A percentile compares a stretch with the other conserved stretches of the same genome.
Conservation (phyloP, 1,284 basidiomycete genomes). For the Cryptococcus sp. region DNA sequence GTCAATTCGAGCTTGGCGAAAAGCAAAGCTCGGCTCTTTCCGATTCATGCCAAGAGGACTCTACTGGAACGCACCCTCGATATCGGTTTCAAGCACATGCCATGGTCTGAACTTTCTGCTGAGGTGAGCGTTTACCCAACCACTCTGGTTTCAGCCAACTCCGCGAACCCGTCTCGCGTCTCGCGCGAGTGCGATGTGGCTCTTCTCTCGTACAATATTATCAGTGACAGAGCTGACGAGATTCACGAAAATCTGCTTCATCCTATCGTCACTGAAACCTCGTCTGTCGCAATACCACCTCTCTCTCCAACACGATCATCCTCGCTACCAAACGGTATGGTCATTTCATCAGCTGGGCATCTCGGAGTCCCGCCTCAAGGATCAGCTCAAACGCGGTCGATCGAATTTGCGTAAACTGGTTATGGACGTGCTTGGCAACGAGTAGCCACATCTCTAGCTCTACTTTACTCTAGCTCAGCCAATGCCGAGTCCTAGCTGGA, state of each 20-base stretch:
- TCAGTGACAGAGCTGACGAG: constrained; percentile 2
- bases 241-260: neutral
- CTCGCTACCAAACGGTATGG: no score
- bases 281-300: no score
- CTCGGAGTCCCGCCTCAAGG: constrained; percentile 9
- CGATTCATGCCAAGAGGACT: constrained; percentile 6
- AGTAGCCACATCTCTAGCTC: no score
- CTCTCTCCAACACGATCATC: no score
- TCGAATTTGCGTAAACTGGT: constrained; percentile 9
- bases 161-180: no score
- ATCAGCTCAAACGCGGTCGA: constrained; percentile 14
- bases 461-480: no score
- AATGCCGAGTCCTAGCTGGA: no score
- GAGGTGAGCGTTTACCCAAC: constrained; percentile 2
- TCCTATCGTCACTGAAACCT: no score
- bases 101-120: neutral
- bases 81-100: constrained; percentile 7
- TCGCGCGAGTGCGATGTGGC: no score
- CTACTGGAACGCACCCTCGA: constrained; percentile 9
- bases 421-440: neutral
- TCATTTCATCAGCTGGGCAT: constrained; percentile 2
- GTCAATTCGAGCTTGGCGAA: no score
- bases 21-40: neutral
- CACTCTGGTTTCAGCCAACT: neutral
- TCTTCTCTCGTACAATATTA: no score